phyloP scores from a whole-genome alignment of 2,329 filamentous ascomycete species.

The Ceratocystis variospora region DNA sequence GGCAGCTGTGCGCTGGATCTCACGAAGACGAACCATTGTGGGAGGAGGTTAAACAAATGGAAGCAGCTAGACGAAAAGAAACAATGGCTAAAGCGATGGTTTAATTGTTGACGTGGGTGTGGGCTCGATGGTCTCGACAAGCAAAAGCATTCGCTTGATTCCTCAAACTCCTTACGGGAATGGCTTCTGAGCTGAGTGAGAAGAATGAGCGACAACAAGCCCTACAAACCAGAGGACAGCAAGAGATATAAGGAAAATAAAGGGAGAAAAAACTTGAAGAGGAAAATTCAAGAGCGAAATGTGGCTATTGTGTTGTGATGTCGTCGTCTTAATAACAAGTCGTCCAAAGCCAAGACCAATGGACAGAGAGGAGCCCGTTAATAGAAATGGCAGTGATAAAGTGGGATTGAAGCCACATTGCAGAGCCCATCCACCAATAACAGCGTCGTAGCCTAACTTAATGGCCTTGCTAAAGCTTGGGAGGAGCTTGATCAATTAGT shows the following conservation, averaged over 20 bases:
- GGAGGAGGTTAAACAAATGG: constrained; percentile 14
- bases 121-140: neutral
- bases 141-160: neutral
- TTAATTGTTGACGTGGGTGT: neutral
- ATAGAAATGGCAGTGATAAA: constrained; percentile 3
- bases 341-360: neutral
- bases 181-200: neutral
- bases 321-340: constrained; percentile 4
- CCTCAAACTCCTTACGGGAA: neutral
- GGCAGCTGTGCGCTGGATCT: constrained; percentile 90
- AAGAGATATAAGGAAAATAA: constrained; percentile 9
- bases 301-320: neutral
- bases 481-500: neutral
- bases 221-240: constrained; percentile 17
- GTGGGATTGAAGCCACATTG: constrained; percentile 34
- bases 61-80: neutral
- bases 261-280: neutral
- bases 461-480: constrained; percentile 7
- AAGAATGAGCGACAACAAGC: constrained; percentile 5
- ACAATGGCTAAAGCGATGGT: neutral
- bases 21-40: constrained; percentile 85
- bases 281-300: neutral
- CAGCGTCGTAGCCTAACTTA: neutral
- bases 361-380: neutral
- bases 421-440: constrained; percentile 22